Base-by-base conservation (phyloP, 306 rosid species). In the Sphenostylis stenocarpa region DNA sequence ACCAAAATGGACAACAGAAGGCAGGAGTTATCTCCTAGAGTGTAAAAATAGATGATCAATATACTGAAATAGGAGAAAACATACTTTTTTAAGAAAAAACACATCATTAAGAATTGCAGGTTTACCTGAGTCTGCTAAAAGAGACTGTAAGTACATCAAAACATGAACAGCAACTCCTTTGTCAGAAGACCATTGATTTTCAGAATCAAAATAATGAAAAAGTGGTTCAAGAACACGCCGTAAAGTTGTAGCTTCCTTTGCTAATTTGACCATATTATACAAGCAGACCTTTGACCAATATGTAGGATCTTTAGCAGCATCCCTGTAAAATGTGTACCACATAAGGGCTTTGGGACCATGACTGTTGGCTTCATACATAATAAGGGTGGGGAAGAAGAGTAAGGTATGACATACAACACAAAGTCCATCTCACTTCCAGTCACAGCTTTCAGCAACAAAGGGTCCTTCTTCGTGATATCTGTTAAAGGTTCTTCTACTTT, bases 221-320 rank as follows among this genome's bases (percentile, higher is more conserved):
- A 95, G 89, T 41, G 97, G 97, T 81, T 95, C 99, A 75, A 95
- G 88, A 70, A 92, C 88, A 75, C 88, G 90, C 38, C 97, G 86
- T 86, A 95, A 79, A 5, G 97, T 88, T 75, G 97, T 83, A 73
- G 91, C 96, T 86, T 90, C 97, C 85, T 67, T 92, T 23, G 96
- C 97, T 86, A 88, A 80, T 82, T 78, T 90, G 80, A 86, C 92
- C 89, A 90, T 90, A 84, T 90, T 86, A 85, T 65, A 66, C 87
- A 95, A 84, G 89, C 97, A 92, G 86, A 86, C 85, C 83, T 82
- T 90, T 53, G 97, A 90, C 99, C 99, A 95, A 80, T 95, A 92
- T 49, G 90, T 65, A 56, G 99, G 97, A 79, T 83, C 84, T 81
- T 77, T 89, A 69, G 83, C 77, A 70, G 82, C 75, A 77, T 90